Evolutionary conservation across 208 protist species (phyloP), one percentile per base, ranked within the genome.

Genomic region (Leishmania tarentolae): DNA sequence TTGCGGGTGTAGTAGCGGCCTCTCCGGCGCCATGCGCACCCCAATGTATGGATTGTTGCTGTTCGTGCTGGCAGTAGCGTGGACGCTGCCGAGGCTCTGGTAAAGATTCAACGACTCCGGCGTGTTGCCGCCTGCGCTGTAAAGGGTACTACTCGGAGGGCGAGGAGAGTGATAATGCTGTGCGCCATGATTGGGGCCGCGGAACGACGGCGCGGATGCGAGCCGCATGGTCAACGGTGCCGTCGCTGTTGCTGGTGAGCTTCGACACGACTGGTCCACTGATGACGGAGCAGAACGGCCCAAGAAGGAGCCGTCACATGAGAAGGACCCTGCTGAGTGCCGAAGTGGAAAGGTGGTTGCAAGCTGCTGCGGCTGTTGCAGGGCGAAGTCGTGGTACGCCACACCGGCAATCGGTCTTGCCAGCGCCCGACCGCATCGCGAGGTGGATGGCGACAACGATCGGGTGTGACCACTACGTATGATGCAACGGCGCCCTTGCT

Each of bases 41-140:
- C 74, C 75, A 24, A 75, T 52, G 57, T 85, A 85, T 6, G 81
- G 75, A 70, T 81, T 85, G 81, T 78, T 81, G 76, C 76, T 81
- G 75, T 78, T 78, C 6, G 74, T 79, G 80, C 80, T 79, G 35
- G 46, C n/a, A 19, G 53, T 71, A 31, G 21, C 35, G 53, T 77
- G 63, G 76, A n/a, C 35, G 71, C 76, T 85, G 71, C 79, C 40
- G 40, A 50, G 40, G 40, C 68, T 72, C 40, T 83, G 63, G 71
- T 82, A 82, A 8, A 82, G 61, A 40, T 71, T 63, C 7, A 72
- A 79, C 42, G 61, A 44, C 47, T 78, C 63, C 15, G 74, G 73
- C 24, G 40, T 46, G 6, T 15, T 5, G 24, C 11, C 31, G 37
- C 40, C 66, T 46, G 66, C 40, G 40, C 61, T 15, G 21, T 50